Evolutionary conservation across 176 grass and related monocot genomes (phyloP).

Genomic region (Avena atlantica): DNA sequence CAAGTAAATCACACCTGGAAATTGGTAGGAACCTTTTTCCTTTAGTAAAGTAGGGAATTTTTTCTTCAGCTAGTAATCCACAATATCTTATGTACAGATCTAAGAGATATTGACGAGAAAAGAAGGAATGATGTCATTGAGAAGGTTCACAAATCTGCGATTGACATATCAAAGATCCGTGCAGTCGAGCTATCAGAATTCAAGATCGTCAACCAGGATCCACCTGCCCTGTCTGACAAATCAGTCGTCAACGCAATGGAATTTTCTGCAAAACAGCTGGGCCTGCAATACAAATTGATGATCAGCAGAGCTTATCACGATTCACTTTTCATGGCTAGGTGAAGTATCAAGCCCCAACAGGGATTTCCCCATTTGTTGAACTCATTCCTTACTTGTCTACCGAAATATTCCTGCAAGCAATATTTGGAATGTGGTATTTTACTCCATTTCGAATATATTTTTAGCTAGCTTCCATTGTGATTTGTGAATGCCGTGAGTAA

Average conservation of each 20-base stretch:
- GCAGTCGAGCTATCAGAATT: conserved; percentile 79
- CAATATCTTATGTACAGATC: conserved; percentile 54
- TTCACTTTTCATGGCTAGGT: conserved; percentile 99
- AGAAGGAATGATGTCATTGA: conserved; percentile 87
- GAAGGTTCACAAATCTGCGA: conserved; percentile 67
- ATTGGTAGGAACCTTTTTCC: conserved; percentile 66
- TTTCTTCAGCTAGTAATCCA: too few relatives aligned
- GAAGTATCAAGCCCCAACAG: neutral
- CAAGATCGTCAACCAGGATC: conserved; percentile 91
- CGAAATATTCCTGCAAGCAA: neutral
- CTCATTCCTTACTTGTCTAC: neutral
- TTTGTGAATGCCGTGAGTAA: neutral
- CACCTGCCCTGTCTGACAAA: conserved; percentile 76
- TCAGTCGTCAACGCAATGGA: conserved; percentile 75
- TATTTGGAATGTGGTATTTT: conserved; percentile 9
- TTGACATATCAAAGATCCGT: conserved; percentile 65
- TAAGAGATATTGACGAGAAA: conserved; percentile 88
- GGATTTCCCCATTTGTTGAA: conserved; percentile 13
- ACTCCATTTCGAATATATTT: neutral
- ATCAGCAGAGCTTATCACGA: conserved; percentile 99
- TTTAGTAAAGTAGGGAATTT: too few relatives aligned
- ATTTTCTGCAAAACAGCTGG: conserved; percentile 63
- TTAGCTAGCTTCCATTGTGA: neutral
- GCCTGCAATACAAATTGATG: conserved; percentile 76
- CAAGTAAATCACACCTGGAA: conserved; percentile 97